These are phyloP conservation scores for Hortiboletus flavorubellus DNA, from an alignment of 768 basidiomycete genomes.

Conservation along the genomic window DNA sequence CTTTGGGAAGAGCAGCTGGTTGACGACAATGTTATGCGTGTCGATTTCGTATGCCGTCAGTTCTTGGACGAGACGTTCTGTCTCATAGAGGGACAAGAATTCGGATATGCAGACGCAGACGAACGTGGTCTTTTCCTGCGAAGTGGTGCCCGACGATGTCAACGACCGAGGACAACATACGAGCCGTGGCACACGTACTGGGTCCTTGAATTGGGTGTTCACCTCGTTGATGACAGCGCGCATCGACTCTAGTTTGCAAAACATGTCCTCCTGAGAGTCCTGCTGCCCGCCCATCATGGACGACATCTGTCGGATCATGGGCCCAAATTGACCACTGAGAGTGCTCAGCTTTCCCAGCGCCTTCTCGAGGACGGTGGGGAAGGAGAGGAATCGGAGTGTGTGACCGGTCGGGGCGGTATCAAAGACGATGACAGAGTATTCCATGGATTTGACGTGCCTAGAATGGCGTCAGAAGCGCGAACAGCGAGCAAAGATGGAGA, in stretches of 20 bases:
- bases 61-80: slow-evolving; percentile 96
- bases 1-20: slow-evolving; percentile 94
- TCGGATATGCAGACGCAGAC: slow-evolving; percentile 99
- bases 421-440: slow-evolving; percentile 99
- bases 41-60: slow-evolving; percentile 93
- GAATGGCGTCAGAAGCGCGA: not conserved
- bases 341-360: slow-evolving; percentile 92
- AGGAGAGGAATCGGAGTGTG: slow-evolving; percentile 97
- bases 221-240: slow-evolving; percentile 96
- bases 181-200: slow-evolving; percentile 49
- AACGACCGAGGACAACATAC: not conserved
- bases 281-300: slow-evolving; percentile 93
- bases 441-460: slow-evolving; percentile 99
- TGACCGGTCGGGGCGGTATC: slow-evolving; percentile 99
- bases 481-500: not conserved
- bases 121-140: slow-evolving; percentile 95
- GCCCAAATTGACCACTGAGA: slow-evolving; percentile 93
- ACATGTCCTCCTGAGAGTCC: slow-evolving; percentile 96
- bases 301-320: slow-evolving; percentile 96
- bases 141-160: not conserved
- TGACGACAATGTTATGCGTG: slow-evolving; percentile 98
- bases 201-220: slow-evolving; percentile 99
- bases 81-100: slow-evolving; percentile 97
- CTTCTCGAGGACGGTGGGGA: slow-evolving; percentile 96
- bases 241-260: slow-evolving; percentile 97